phyloP scores from a whole-genome alignment of 345 rosid species.

The Microthlaspi erraticum region DNA sequence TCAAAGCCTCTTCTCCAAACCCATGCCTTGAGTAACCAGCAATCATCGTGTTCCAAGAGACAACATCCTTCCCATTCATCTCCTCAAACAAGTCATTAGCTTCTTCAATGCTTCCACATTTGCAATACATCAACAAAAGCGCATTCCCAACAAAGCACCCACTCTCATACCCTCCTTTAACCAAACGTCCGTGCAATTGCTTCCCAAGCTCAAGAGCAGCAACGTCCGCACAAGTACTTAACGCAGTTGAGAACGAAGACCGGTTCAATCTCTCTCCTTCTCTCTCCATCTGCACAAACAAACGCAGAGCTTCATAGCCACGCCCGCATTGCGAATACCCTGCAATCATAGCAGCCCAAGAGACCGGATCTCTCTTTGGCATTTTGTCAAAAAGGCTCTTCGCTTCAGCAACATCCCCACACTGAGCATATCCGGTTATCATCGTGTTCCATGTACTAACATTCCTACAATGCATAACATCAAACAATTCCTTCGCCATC shows the following conservation, averaged over 20 bases:
- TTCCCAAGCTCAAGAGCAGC: slow-evolving; percentile 71
- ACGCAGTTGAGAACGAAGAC: slow-evolving; percentile 62
- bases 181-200: slow-evolving; percentile 68
- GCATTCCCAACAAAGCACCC: slow-evolving; percentile 74
- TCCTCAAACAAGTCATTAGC: slow-evolving; percentile 60
- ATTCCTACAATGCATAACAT: slow-evolving; percentile 57
- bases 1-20: slow-evolving; percentile 60
- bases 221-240: slow-evolving; percentile 67
- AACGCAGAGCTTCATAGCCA: slow-evolving; percentile 56
- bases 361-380: slow-evolving; percentile 61
- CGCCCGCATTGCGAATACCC: slow-evolving; percentile 66
- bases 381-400: slow-evolving; percentile 58
- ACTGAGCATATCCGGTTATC: slow-evolving; percentile 70
- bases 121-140: slow-evolving; percentile 72
- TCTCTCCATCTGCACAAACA: slow-evolving; percentile 65
- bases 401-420: slow-evolving; percentile 52
- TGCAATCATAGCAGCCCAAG: slow-evolving; percentile 82
- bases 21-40: slow-evolving; percentile 76
- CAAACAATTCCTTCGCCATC: slow-evolving; percentile 66
- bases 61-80: slow-evolving; percentile 62
- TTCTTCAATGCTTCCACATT: slow-evolving; percentile 75
- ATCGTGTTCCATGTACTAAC: slow-evolving; percentile 73
- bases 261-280: slow-evolving; percentile 65
- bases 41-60: slow-evolving; percentile 78
- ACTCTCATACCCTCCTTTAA: slow-evolving; percentile 64